Conservation (phyloP, 2,329 filamentous ascomycete species). For the Botryotinia calthae region DNA sequence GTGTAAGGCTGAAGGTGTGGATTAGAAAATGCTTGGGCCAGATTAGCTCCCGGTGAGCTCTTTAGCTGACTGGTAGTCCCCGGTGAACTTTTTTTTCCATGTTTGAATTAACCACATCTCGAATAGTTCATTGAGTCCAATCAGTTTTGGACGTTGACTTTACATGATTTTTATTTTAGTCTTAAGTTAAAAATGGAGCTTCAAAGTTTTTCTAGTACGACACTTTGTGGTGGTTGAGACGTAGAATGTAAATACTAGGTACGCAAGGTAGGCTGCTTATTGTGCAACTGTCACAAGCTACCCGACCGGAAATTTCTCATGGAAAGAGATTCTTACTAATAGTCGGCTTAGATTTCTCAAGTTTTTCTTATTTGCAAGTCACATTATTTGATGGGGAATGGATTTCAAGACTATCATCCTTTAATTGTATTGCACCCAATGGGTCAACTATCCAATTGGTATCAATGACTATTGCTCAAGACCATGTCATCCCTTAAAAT, state of each 20-base stretch:
- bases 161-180: neutral
- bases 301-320: neutral
- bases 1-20: constrained; percentile 25
- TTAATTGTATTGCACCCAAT: neutral
- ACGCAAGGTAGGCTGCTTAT: neutral
- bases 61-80: neutral
- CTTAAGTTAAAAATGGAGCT: neutral
- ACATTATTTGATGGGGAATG: neutral
- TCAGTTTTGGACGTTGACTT: neutral
- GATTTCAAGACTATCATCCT: neutral
- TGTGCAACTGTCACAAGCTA: neutral
- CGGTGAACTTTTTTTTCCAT: neutral
- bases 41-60: neutral
- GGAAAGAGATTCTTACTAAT: neutral
- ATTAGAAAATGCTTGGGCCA: neutral
- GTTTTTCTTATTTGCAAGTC: neutral
- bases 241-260: neutral
- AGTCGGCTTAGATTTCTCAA: neutral
- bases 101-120: neutral
- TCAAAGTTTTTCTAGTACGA: neutral
- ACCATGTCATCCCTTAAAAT: neutral
- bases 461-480: neutral
- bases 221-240: neutral
- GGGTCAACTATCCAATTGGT: neutral
- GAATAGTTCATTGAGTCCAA: neutral